Conservation (phyloP, 2,329 filamentous ascomycete genomes). For the Fusarium stilboides region DNA sequence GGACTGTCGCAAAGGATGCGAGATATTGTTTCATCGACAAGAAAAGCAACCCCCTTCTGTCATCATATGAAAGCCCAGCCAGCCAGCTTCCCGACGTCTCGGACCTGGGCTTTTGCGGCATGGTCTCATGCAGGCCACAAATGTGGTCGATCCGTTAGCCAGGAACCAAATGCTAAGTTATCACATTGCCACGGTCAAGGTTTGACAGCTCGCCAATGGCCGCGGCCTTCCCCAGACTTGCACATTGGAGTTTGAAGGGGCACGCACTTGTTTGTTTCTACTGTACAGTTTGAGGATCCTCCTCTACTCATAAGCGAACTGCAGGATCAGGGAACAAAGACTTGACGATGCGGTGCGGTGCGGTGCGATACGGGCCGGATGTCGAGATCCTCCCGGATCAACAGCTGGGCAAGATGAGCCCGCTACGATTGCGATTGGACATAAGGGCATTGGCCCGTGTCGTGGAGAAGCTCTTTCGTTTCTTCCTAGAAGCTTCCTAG, state of each 20-base stretch:
- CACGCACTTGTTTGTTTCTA: too few species aligned
- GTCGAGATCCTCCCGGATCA: conserved; percentile 34
- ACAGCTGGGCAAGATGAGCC: conserved; percentile 24
- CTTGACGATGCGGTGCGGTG: conserved; percentile 1
- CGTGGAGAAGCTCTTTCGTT: conserved; percentile 40
- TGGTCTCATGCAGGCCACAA: conserved; percentile 39
- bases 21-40: conserved; percentile 38
- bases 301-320: neutral
- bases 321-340: neutral
- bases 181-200: conserved; percentile 13
- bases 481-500: conserved; percentile 41
- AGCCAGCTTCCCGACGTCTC: conserved; percentile 30
- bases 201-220: conserved; percentile 22
- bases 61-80: conserved; percentile 15
- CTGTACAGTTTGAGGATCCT: neutral
- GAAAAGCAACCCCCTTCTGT: conserved; percentile 23
- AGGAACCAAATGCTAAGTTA: conserved; percentile 26
- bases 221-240: conserved; percentile 3
- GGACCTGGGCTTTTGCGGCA: conserved; percentile 29
- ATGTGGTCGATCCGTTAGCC: conserved; percentile 31
- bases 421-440: conserved; percentile 16
- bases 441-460: conserved; percentile 30
- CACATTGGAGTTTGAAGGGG: neutral
- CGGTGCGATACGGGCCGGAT: conserved; percentile 11
- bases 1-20: conserved; percentile 16